Conservation (phyloP, 176 grass and related monocot species). For the Miscanthus lutarioriparius region DNA sequence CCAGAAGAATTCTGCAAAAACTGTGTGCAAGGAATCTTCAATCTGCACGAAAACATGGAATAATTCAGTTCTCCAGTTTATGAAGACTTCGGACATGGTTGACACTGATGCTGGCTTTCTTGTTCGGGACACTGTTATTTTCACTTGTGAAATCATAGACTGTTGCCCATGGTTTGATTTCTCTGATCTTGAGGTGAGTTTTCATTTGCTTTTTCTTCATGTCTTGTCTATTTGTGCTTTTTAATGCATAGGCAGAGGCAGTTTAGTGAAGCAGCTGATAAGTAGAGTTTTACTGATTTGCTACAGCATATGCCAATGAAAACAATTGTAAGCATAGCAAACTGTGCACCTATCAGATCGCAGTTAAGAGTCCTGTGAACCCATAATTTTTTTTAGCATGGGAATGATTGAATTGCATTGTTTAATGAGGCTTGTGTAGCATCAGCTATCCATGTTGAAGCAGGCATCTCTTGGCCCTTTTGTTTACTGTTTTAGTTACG, state of each 20-base stretch:
- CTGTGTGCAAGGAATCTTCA: constrained; percentile 95
- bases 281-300: background rate
- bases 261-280: constrained; percentile 15
- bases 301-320: background rate
- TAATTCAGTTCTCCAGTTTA: constrained; percentile 99
- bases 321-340: background rate
- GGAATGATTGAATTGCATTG: background rate
- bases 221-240: constrained; percentile 28
- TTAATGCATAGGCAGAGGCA: constrained; percentile 1
- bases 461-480: background rate
- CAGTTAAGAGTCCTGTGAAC: constrained; percentile 1
- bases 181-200: constrained; percentile 96
- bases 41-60: constrained; percentile 99
- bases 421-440: background rate
- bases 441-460: background rate
- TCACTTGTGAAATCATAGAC: constrained; percentile 93
- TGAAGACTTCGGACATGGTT: constrained; percentile 94
- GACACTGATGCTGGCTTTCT: constrained; percentile 88
- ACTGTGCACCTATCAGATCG: background rate
- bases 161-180: constrained; percentile 99
- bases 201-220: constrained; percentile 26
- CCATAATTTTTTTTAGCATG: constrained; percentile 9
- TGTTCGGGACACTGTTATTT: constrained; percentile 76
- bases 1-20: constrained; percentile 85
- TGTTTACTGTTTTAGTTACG: background rate